phyloP scores from a whole-genome alignment of 768 basidiomycete species.

The Boletus coccyginus region DNA sequence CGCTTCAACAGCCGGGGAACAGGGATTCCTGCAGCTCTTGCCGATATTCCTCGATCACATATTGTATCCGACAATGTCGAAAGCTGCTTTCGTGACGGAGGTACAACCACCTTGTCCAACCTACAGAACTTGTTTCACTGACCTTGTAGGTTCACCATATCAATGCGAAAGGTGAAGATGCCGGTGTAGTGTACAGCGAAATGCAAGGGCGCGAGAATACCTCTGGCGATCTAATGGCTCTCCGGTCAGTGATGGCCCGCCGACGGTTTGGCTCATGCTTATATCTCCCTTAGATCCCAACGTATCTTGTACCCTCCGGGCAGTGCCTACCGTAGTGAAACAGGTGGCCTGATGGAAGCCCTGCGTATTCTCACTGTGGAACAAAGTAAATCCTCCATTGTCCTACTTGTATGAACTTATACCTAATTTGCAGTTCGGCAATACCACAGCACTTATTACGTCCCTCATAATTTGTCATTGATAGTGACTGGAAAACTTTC shows the following conservation, averaged over 20 bases:
- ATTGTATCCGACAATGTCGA: constrained; percentile 90
- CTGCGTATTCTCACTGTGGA: constrained; percentile 81
- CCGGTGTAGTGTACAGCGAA: constrained; percentile 95
- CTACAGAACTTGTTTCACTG: constrained; percentile 1
- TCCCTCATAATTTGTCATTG: constrained; percentile 89
- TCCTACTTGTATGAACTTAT: constrained; percentile 15
- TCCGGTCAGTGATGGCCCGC: constrained; percentile 50
- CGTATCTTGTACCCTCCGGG: constrained; percentile 73
- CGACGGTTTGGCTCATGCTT: not conserved
- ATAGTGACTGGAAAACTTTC: constrained; percentile 87
- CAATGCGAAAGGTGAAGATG: constrained; percentile 84
- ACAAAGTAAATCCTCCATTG: constrained; percentile 58
- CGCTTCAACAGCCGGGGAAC: constrained; percentile 90
- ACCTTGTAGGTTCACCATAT: constrained; percentile 88
- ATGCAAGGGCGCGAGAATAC: constrained; percentile 98
- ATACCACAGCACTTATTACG: constrained; percentile 88
- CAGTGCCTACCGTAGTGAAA: constrained; percentile 94
- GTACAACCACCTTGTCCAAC: constrained; percentile 28
- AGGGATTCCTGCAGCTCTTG: constrained; percentile 83
- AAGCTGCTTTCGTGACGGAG: constrained; percentile 75
- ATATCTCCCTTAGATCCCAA: constrained; percentile 53
- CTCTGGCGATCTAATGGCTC: constrained; percentile 84
- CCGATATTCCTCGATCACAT: constrained; percentile 96
- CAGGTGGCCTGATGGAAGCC: constrained; percentile 93
- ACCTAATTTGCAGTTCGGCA: constrained; percentile 60